Conservation (phyloP, 1,139 yeast species). For the Geotrichum reessii region DNA sequence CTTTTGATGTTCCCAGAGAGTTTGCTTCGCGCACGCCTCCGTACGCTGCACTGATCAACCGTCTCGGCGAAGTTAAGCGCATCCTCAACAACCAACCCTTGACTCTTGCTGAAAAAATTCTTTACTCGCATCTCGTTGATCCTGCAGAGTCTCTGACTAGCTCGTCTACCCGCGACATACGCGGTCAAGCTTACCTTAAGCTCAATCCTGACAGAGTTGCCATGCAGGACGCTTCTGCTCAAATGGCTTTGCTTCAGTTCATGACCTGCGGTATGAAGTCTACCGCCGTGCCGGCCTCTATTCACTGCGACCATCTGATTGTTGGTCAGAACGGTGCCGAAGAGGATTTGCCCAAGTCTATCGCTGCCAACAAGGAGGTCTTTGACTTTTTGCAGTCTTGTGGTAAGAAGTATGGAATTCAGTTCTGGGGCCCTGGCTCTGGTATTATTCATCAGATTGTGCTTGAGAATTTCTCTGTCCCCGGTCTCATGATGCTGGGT, state of each 20-base stretch:
- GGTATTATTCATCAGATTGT: slow-evolving; percentile 98
- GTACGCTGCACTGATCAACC: slow-evolving; percentile 64
- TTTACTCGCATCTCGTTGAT: slow-evolving; percentile 93
- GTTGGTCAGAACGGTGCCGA: slow-evolving; percentile 93
- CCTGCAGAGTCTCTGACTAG: slow-evolving; percentile 63
- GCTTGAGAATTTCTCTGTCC: slow-evolving; percentile 88
- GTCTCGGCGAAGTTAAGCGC: slow-evolving; percentile 55
- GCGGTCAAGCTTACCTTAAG: slow-evolving; percentile 84
- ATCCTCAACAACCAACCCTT: slow-evolving; percentile 77
- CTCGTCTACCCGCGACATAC: slow-evolving; percentile 52
- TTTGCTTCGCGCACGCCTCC: slow-evolving; percentile 76
- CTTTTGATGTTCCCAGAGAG: slow-evolving; percentile 51
- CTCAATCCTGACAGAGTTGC: slow-evolving; percentile 97
- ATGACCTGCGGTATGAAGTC: slow-evolving; percentile 89
- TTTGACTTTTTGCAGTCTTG: slow-evolving; percentile 88
- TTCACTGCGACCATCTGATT: slow-evolving; percentile 95
- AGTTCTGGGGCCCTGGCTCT: slow-evolving; percentile 98
- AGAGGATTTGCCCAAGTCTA: slow-evolving; percentile 64
- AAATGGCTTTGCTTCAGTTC: slow-evolving; percentile 92
- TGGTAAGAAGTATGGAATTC: slow-evolving; percentile 89
- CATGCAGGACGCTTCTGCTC: slow-evolving; percentile 99
- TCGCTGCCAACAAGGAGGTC: slow-evolving; percentile 84
- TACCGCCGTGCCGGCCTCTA: slow-evolving; percentile 89
- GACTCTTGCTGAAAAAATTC: slow-evolving; percentile 94
- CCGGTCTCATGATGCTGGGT: slow-evolving; percentile 94